Evolutionary conservation across 352 stramenopile genomes (phyloP), one percentile per base, ranked within the genome.

Genomic region (Globisporangium emineosum): DNA sequence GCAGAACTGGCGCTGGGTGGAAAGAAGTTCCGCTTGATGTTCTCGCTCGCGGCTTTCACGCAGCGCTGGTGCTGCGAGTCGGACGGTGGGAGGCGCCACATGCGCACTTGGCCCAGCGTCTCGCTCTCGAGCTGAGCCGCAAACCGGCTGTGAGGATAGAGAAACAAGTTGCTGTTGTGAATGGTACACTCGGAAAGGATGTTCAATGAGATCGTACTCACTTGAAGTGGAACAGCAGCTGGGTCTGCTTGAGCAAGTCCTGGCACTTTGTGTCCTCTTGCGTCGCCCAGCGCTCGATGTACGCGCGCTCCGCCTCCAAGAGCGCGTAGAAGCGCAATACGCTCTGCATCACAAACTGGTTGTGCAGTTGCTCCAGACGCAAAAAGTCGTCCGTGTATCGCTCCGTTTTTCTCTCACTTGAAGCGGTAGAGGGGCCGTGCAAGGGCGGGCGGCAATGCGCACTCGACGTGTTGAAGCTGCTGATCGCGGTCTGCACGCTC

Each of bases 31-130:
- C 70, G 73, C 62, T 89, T 89, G 9, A 90, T 65, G 57, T 94
- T 94, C 60, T 93, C 81, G 1, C 69, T 81, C 10, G 86, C 79
- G 5, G 84, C 86, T 29, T 87, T 88, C 6, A 78, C 60, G 47
- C 86, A 94, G 5, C 86, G 77, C 32, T 70, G 62, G 9, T 80
- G 66, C 61, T 93, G 86, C 15, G 78, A 68, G 55, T 93, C 79
- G 6, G 67, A 61, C 0, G 68, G 25, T 9, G 65, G 60, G 2
- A 93, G 69, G 37, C 79, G 68, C 63, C 77, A 78, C 60, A 94
- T 67, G 5, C 71, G 67, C 9, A 90, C 73, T 23, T 85, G 76
- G 0, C 75, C 74, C 0, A 67, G 69, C 7, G 82, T 93, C 68
- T 92, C 83, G 42, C 75, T 83, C 56, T 86, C 72, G 5, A 92